Conservation (phyloP, 2,329 filamentous ascomycete genomes). For the Ilyonectria destructans region DNA sequence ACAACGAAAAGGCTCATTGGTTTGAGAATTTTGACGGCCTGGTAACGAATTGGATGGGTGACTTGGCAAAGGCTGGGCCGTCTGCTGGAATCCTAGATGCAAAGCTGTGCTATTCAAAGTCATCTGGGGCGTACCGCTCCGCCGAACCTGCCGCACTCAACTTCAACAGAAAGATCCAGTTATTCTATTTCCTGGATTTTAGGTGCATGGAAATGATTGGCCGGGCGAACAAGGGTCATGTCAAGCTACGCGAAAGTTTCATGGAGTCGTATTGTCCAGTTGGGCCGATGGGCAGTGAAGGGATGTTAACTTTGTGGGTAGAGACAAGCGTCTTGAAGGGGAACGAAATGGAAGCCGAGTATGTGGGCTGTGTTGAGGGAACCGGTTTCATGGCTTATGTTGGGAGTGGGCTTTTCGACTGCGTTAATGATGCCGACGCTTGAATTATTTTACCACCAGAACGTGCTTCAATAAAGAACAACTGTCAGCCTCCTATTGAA, state of each 20-base stretch:
- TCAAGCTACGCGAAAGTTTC: conserved; percentile 13
- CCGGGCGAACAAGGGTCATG: conserved; percentile 12
- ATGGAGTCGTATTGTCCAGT: conserved; percentile 20
- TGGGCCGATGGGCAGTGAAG: conserved; percentile 11
- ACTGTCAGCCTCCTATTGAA: too few species aligned
- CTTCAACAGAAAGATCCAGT: conserved; percentile 23
- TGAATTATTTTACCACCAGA: too few species aligned
- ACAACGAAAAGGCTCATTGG: conserved; percentile 13
- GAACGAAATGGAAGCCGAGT: conserved; percentile 22
- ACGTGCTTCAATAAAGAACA: too few species aligned
- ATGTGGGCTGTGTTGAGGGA: conserved; percentile 21
- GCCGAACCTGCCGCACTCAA: background rate
- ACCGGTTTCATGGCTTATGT: conserved; percentile 32
- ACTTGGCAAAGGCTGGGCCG: background rate
- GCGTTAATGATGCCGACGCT: too few species aligned
- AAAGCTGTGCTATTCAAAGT: conserved; percentile 1
- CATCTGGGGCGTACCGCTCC: background rate
- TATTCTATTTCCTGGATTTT: conserved; percentile 28
- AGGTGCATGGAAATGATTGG: conserved; percentile 13
- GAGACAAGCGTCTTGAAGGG: conserved; percentile 23
- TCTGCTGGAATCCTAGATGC: conserved; percentile 6
- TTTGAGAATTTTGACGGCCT: conserved; percentile 27
- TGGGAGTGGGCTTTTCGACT: too few species aligned
- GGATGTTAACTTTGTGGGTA: conserved; percentile 15
- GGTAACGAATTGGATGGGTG: conserved; percentile 18